Evolutionary conservation across 441 rosid genomes (phyloP).

Genomic region (Kokia cookei): DNA sequence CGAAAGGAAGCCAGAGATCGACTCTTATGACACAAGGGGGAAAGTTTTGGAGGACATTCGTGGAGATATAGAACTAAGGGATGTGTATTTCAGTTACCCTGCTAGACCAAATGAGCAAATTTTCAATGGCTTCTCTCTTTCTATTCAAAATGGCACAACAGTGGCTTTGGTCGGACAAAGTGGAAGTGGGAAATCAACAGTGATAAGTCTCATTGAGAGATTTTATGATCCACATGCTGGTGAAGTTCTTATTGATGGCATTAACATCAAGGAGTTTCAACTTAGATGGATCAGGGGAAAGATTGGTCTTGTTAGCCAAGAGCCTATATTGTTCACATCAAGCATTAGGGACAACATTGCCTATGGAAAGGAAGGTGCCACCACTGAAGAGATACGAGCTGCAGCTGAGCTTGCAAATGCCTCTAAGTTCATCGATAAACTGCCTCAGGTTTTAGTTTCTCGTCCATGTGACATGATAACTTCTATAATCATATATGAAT

Average conservation of each 20-base stretch:
- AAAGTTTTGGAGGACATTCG: constrained; percentile 39
- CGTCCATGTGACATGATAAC: neutral
- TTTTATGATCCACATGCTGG: constrained; percentile 77
- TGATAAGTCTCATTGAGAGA: constrained; percentile 68
- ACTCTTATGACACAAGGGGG: constrained; percentile 50
- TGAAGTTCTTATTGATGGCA: constrained; percentile 53
- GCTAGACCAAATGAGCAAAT: constrained; percentile 58
- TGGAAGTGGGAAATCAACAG: constrained; percentile 39
- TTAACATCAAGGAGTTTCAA: neutral
- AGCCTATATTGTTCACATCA: constrained; percentile 18
- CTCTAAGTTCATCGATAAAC: constrained; percentile 69
- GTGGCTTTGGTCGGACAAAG: constrained; percentile 1
- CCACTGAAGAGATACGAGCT: constrained; percentile 52
- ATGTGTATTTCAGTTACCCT: constrained; percentile 60
- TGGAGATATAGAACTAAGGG: constrained; percentile 57
- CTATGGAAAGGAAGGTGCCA: constrained; percentile 68
- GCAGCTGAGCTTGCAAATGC: constrained; percentile 80
- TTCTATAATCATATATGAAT: neutral
- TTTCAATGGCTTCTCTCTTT: neutral
- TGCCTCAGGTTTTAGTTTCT: constrained; percentile 52
- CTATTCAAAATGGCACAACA: neutral
- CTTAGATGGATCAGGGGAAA: constrained; percentile 1
- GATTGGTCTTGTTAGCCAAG: constrained; percentile 78
- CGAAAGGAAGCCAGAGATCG: constrained; percentile 59
- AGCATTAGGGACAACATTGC: constrained; percentile 76